Base-by-base conservation (phyloP, 2,329 filamentous ascomycete species). In the Alternaria angustiovoidea region DNA sequence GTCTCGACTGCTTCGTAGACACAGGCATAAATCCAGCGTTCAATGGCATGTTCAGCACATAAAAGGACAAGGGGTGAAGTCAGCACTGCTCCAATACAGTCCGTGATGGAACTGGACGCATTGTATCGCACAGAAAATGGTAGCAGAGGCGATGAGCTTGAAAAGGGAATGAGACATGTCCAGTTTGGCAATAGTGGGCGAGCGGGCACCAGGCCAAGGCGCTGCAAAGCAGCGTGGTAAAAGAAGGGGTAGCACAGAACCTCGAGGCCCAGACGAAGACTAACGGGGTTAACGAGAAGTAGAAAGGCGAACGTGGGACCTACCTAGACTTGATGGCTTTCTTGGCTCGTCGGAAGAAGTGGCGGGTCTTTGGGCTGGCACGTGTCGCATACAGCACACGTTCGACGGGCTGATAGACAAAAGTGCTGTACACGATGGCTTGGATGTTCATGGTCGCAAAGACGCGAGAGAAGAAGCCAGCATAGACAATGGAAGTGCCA, bases 221-320 rank as follows among this genome's bases (percentile, higher is more conserved):
- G 62, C 64, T 77, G 75, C 20, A 78, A 59, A 43, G 55, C 62
- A 5, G 68, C 66, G 61, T 76, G 71, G 43, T 78, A 75, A 7
- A 65, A 67, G n/a, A 78, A 67, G 4, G 76, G 75, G 56, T 71
- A 78, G 52, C 73, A 72, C 3, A 73, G 30, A 5, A 75, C 18
- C 47, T 76, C 72, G 12, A 77, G 63, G 11, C 59, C 56, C 22
- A 75, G 34, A n/a, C 68, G 70, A 43, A 76, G 63, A 22, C 75
- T 78, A n/a, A 16, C 4, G 11, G 7, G 12, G 53, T 71, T 38
- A 72, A 64, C 44, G 28, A 28, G 9, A 41, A 18, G 42, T 2
- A 24, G 9, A 6, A 16, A 28, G 16, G 18, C 7, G 11, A 24
- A 11, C 16, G 16, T 34, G 16, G 3, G 7, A 65, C 74, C 57